Percentiles rank a stretch among this genome's conserved stretches.
Evolutionary conservation across 2,329 filamentous ascomycete genomes (phyloP).

Genomic region (Chaetothyriales sp.): DNA sequence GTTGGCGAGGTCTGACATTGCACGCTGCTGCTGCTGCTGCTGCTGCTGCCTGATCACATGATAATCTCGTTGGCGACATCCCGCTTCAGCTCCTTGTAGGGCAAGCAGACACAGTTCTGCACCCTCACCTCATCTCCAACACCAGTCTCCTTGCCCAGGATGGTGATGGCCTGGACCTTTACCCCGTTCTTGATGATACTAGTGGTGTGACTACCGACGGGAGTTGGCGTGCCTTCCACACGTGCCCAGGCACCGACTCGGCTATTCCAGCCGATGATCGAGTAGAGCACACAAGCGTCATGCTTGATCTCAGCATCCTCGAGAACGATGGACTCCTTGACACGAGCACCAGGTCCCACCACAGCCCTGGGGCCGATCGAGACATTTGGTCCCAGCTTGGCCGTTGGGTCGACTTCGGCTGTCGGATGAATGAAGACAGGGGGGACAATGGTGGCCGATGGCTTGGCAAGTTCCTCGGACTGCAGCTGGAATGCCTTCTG

Average conservation of each 20-base stretch:
- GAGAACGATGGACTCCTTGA: slow-evolving; percentile 92
- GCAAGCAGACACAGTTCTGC: slow-evolving; percentile 94
- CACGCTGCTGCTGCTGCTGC: no score
- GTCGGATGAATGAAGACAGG: slow-evolving; percentile 93
- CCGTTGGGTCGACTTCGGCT: slow-evolving; percentile 78
- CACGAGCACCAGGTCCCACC: slow-evolving; percentile 71
- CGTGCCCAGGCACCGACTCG: slow-evolving; percentile 95
- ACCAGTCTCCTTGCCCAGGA: slow-evolving; percentile 86
- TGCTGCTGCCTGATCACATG: slow-evolving; percentile 51
- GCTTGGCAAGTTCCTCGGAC: slow-evolving; percentile 64
- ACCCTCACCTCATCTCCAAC: slow-evolving; percentile 90
- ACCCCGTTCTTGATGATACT: slow-evolving; percentile 95
- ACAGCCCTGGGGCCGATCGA: slow-evolving; percentile 80
- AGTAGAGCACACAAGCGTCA: slow-evolving; percentile 86
- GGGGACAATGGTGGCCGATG: slow-evolving; percentile 73
- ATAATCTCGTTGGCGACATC: slow-evolving; percentile 64
- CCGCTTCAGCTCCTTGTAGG: slow-evolving; percentile 95
- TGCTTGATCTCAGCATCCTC: slow-evolving; percentile 94
- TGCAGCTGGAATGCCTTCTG: slow-evolving; percentile 79
- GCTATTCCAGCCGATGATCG: slow-evolving; percentile 94
- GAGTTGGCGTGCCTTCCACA: slow-evolving; percentile 86
- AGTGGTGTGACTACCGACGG: slow-evolving; percentile 74
- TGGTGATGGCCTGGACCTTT: slow-evolving; percentile 97
- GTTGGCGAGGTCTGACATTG: background rate
- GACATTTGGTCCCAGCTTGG: slow-evolving; percentile 93